Conservation (phyloP, 805 yeast species). For the Brettanomyces sp. region DNA sequence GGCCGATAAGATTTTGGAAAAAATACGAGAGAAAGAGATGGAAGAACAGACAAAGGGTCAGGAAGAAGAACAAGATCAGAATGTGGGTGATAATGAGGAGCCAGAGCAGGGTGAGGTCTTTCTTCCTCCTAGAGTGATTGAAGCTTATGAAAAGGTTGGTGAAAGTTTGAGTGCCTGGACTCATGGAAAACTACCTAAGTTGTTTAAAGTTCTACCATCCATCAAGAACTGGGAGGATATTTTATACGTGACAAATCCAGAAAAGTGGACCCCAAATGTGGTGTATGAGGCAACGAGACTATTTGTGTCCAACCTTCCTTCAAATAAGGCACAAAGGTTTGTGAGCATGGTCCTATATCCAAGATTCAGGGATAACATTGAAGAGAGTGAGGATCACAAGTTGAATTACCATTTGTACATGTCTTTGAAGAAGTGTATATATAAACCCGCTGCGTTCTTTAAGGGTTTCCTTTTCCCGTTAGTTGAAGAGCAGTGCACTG, state of each 20-base stretch:
- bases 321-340: slow-evolving; percentile 83
- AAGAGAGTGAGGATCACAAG: slow-evolving; percentile 63
- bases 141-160: slow-evolving; percentile 89
- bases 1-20: slow-evolving; percentile 91
- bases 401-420: slow-evolving; percentile 90
- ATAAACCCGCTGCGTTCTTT: slow-evolving; percentile 96
- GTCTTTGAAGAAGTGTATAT: slow-evolving; percentile 82
- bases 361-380: slow-evolving; percentile 62
- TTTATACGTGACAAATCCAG: slow-evolving; percentile 86
- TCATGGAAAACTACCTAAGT: slow-evolving; percentile 93
- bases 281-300: slow-evolving; percentile 90
- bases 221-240: slow-evolving; percentile 94
- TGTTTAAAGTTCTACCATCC: slow-evolving; percentile 90
- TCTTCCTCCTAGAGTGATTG: slow-evolving; percentile 92
- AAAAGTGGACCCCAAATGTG: slow-evolving; percentile 90
- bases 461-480: slow-evolving; percentile 92
- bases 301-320: slow-evolving; percentile 81
- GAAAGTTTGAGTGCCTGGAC: slow-evolving; percentile 79
- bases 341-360: slow-evolving; percentile 60
- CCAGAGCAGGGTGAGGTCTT: slow-evolving; percentile 46
- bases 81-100: slow-evolving; percentile 7
- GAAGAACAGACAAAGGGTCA: slow-evolving; percentile 19
- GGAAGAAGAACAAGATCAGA: slow-evolving; percentile 5
- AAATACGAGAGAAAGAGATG: slow-evolving; percentile 56
- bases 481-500: slow-evolving; percentile 79